Evolutionary conservation across 768 basidiomycete genomes (phyloP), one percentile per base, ranked within the genome.

Genomic region (Rhodosporidiobolus sp.): DNA sequence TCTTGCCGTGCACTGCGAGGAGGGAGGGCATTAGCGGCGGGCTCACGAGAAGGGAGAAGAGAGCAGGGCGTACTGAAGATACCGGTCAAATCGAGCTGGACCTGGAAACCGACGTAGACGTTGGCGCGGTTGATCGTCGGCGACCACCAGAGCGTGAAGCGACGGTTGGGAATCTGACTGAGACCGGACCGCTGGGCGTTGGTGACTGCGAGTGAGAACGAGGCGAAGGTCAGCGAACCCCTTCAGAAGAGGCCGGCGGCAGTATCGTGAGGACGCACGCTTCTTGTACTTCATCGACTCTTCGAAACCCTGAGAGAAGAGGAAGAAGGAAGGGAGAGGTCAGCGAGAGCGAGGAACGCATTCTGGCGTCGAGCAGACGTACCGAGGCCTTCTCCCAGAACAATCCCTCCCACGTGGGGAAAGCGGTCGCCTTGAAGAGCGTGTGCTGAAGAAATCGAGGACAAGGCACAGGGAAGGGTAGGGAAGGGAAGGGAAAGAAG

Each of bases 71-170:
- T 22, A 68, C 67, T 94, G 85, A 95, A 94, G 73, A 94, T 93
- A 79, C 93, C 94, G 22, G 96, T 99, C 73, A 99, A 82, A 86
- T 99, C 96, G 57, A 99, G 87, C 79, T 98, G 95, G 28, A 99
- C 96, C 81, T 98, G 96, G 91, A 99, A 99, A 87, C 96, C 96
- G 81, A 98, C 94, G 79, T 96, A 96, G 80, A 98, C 94, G 80
- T 99, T 99, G 65, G 96, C 95, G 76, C 96, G 92, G 82, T 98
- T 98, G 84, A 97, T 97, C 0, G 95, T 98, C 34, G 94, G 67
- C n/a, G 67, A 70, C 79, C 77, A 78, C 96, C 96, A 99, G 17
- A 99, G 85, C 7, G 95, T 98, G 84, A 97, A 97, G 20, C 77
- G 91, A 88, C 95, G 94, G 81, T 98, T 98, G 12, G 95, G 95